Evolutionary conservation across 2,329 filamentous ascomycete species (phyloP).

Genomic region (Colletotrichum orchidophilum): DNA sequence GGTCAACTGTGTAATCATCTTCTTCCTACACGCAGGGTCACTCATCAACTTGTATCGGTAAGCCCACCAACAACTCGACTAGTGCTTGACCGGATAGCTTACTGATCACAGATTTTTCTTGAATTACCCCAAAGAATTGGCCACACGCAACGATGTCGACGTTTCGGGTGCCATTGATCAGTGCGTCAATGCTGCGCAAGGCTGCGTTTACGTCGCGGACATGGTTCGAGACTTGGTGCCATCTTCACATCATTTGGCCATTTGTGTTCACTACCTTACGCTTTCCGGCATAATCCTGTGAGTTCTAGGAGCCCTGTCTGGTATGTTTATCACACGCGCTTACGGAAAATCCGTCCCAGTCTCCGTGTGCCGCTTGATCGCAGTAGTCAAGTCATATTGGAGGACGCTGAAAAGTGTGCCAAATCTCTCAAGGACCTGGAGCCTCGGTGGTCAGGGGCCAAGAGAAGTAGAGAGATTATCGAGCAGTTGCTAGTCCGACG

Average conservation of each 20-base stretch:
- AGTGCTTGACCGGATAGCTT: neutral
- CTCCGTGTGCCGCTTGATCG: neutral
- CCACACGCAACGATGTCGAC: neutral
- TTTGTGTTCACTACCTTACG: slow-evolving; percentile 40
- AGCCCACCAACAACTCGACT: neutral
- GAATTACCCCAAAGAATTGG: neutral
- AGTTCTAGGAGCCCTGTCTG: slow-evolving; percentile 5
- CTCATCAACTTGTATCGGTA: slow-evolving; percentile 40
- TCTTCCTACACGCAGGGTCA: slow-evolving; percentile 41
- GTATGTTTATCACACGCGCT: neutral
- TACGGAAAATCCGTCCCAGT: neutral
- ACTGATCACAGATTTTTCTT: neutral
- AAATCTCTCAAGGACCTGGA: slow-evolving; percentile 38
- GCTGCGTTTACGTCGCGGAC: slow-evolving; percentile 41
- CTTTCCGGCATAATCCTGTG: slow-evolving; percentile 40
- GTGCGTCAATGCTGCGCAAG: slow-evolving; percentile 39
- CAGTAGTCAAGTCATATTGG: neutral
- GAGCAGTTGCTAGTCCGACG: slow-evolving; percentile 36
- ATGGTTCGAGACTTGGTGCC: slow-evolving; percentile 39
- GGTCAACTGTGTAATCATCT: slow-evolving; percentile 41
- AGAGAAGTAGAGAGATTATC: slow-evolving; percentile 38
- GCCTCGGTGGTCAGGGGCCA: slow-evolving; percentile 38
- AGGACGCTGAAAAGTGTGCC: slow-evolving; percentile 36
- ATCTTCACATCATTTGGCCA: slow-evolving; percentile 39
- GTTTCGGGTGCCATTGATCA: slow-evolving; percentile 23